phyloP scores from a whole-genome alignment of 345 rosid species.

The Microthlaspi erraticum region DNA sequence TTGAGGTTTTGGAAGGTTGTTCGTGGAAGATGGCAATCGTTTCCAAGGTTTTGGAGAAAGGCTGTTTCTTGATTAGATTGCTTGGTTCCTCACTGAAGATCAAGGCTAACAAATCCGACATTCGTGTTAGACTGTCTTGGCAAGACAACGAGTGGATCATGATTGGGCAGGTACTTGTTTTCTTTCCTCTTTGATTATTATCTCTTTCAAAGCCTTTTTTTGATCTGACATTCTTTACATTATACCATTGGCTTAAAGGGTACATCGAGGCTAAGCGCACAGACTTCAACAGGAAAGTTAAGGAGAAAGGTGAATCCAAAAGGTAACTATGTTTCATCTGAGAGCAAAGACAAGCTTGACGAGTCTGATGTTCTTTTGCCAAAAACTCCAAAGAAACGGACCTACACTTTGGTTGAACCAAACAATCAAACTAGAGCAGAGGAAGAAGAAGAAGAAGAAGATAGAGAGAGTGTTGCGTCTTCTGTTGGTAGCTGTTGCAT shows the following conservation, averaged over 20 bases:
- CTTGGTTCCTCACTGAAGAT: constrained; percentile 68
- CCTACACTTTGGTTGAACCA: constrained; percentile 41
- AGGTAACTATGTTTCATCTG: constrained; percentile 39
- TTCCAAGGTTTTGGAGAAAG: constrained; percentile 53
- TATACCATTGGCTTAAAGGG: constrained; percentile 43
- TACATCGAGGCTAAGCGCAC: constrained; percentile 40
- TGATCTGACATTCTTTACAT: constrained; percentile 30
- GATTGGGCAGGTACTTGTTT: constrained; percentile 61
- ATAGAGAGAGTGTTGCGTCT: constrained; percentile 50
- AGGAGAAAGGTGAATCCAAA: constrained; percentile 38
- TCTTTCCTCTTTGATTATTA: background rate
- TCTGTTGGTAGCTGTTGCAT: constrained; percentile 76
- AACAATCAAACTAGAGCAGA: constrained; percentile 31
- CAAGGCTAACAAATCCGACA: constrained; percentile 50
- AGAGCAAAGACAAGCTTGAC: constrained; percentile 42
- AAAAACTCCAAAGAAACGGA: constrained; percentile 51
- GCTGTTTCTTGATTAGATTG: constrained; percentile 59
- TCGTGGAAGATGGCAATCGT: constrained; percentile 87
- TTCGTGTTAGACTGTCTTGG: constrained; percentile 79
- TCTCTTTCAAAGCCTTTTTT: background rate
- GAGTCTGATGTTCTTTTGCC: constrained; percentile 46
- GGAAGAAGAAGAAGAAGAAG: constrained; percentile 42
- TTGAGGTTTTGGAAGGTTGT: constrained; percentile 65
- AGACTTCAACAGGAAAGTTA: constrained; percentile 33
- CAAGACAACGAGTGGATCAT: constrained; percentile 65